phyloP scores from a whole-genome alignment of 2,329 filamentous ascomycete genomes.

The Nemania sp. region DNA sequence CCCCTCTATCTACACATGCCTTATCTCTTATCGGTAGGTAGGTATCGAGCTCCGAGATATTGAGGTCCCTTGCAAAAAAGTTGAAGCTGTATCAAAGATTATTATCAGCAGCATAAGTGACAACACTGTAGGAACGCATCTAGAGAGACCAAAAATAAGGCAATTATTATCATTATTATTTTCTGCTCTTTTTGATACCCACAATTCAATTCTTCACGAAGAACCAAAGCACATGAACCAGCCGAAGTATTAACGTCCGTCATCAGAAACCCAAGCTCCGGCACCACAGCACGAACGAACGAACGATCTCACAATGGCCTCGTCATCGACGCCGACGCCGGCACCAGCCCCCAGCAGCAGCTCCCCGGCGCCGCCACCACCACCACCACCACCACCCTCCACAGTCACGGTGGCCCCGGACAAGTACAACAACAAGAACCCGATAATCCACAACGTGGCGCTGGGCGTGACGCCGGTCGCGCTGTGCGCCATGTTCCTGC shows the following conservation, averaged over 20 bases:
- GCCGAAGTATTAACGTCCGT: too few relatives aligned
- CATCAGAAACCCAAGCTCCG: background rate
- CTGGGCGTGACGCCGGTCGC: conserved; percentile 52
- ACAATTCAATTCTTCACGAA: background rate
- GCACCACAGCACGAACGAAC: background rate
- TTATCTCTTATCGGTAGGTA: conserved; percentile 22
- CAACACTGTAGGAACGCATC: too few relatives aligned
- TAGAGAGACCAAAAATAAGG: too few relatives aligned
- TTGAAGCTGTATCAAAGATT: too few relatives aligned
- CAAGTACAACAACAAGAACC: conserved; percentile 34
- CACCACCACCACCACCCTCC: background rate
- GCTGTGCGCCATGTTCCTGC: conserved; percentile 53
- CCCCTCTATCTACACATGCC: background rate
- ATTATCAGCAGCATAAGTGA: too few relatives aligned
- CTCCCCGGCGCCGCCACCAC: conserved; percentile 1
- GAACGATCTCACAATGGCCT: too few relatives aligned
- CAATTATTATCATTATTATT: too few relatives aligned
- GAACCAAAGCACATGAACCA: too few relatives aligned
- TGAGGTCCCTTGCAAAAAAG: conserved; percentile 14
- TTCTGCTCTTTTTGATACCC: background rate
- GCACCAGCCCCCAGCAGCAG: conserved; percentile 2
- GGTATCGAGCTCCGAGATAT: too few relatives aligned
- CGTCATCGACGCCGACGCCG: conserved; percentile 1
- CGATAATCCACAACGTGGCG: conserved; percentile 51
- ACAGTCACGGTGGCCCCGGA: conserved; percentile 6